Evolutionary conservation across 2,329 filamentous ascomycete species (phyloP), one percentile per base, ranked within the genome.

Genomic region (Fusarium buharicum): DNA sequence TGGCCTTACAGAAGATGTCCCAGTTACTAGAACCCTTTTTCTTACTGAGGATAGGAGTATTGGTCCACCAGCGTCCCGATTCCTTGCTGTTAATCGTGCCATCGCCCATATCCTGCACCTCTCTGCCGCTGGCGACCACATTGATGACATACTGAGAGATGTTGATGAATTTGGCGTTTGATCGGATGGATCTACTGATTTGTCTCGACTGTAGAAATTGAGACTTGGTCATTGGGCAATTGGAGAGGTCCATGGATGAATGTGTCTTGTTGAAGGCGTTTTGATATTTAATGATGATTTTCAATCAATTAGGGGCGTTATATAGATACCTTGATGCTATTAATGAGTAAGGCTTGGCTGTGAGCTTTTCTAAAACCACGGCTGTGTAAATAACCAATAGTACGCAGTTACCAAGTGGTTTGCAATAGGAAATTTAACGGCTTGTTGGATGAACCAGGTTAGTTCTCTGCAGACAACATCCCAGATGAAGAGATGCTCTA

Each of bases 101-200:
- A 59, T 59, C 12, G 37, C 45, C 2, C 46, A 51, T 22, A 55
- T 51, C 22, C 34, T 62, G 3, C 50, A 62, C 13, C 43, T 49
- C 12, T 55, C 46, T 48, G 54, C 46, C 1, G 50, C 50, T 2
- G 54, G 54, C 8, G 30, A 48, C 6, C 55, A 54, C 6, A 58
- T 62, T 17, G 47, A 62, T 28, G 6, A 33, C 12, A 39, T 62
- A 37, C 24, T 55, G 3, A 9, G 41, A 3, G 47, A 58, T 33
- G 2, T 31, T 1, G 54, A 51, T 9, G 50, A 62, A 9, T 11
- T 24, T 34, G 41, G 41, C 4, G 34, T 51, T 20, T 50, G 47
- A 8, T 20, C 38, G 8, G 58, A 58, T 45, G 54, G 50, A 10
- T 51, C 50, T 7, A 62, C 55, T 43, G 46, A 48, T 11, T 30